Evolutionary conservation across 2,329 filamentous ascomycete species (phyloP), one percentile per base, ranked within the genome.

Genomic region (Dactylellina sp.): DNA sequence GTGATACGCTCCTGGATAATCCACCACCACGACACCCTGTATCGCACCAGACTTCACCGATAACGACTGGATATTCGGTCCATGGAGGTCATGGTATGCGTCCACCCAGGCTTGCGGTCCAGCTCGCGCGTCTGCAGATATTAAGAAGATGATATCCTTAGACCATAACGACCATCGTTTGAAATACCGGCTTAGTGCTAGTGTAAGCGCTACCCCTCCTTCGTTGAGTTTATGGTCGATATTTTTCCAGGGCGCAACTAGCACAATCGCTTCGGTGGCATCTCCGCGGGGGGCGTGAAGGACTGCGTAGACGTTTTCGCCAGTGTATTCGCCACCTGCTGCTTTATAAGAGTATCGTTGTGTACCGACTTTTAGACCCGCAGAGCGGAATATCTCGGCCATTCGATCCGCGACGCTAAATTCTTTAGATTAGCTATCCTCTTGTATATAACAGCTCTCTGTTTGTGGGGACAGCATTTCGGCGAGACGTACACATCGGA

Each of bases 91-190:
- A 81, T 99, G 95, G 81, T 99, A 99, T 0, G 95, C 95, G 79
- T 97, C 93, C 7, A 97, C 92, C 95, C 95, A 99, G 22, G 95
- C 95, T 80, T 98, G 93, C 0, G 93, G 92, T 0, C 94, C 95
- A 9, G 91, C 90, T 71, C 89, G 90, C 81, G 92, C 96, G 81
- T 99, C 95, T 0, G 91, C 89, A 0, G 95, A 89, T 50, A 99
- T 86, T 4, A 99, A 83, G 77, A 99, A 88, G 70, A 99, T 94
- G 77, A 99, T 97, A 81, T 99, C 95, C 82, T 99, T 99, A 71
- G 93, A 97, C 95, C 95, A 99, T 25, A 99, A 85, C 60, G 93
- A 97, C 95, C 95, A 99, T 77, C 91, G 88, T 82, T 96, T 97
- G 83, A 99, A 98, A 82, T 99, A 99, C 77, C 95, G 88, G 25